Conservation (phyloP, 352 stramenopile genomes). For the Pythium grandisporangium region DNA sequence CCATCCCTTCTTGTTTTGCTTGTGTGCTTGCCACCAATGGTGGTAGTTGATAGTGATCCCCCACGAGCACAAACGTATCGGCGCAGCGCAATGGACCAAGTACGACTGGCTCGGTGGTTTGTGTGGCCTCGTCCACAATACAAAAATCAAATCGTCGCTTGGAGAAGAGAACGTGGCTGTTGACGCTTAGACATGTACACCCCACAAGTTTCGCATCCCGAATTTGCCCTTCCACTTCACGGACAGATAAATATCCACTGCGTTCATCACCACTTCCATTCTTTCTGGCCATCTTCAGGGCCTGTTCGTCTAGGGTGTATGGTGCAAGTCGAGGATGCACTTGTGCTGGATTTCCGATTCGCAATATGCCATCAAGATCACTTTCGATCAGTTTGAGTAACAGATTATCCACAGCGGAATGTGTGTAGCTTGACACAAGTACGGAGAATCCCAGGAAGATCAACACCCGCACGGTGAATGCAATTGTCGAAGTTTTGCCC, state of each 20-base stretch:
- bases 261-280: background rate
- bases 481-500: constrained; percentile 96
- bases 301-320: constrained; percentile 32
- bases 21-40: constrained; percentile 90
- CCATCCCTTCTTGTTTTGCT: constrained; percentile 79
- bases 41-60: constrained; percentile 98
- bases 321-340: constrained; percentile 59
- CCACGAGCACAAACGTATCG: constrained; percentile 95
- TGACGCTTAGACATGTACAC: constrained; percentile 70
- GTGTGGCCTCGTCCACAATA: constrained; percentile 97
- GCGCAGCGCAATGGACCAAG: constrained; percentile 90
- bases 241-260: constrained; percentile 16
- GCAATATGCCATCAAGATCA: constrained; percentile 60
- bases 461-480: constrained; percentile 90
- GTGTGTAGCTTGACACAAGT: constrained; percentile 96
- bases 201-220: constrained; percentile 45
- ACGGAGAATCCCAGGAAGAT: constrained; percentile 90
- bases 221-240: constrained; percentile 39
- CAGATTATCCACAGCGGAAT: constrained; percentile 97
- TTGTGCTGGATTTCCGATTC: constrained; percentile 62
- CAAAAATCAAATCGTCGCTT: constrained; percentile 95
- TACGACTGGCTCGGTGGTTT: constrained; percentile 95
- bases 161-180: constrained; percentile 63
- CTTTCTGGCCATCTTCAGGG: constrained; percentile 20
- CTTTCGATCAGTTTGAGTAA: constrained; percentile 87